Conservation (phyloP, 192 early-diverging fungal species). For the Podila epigama region DNA sequence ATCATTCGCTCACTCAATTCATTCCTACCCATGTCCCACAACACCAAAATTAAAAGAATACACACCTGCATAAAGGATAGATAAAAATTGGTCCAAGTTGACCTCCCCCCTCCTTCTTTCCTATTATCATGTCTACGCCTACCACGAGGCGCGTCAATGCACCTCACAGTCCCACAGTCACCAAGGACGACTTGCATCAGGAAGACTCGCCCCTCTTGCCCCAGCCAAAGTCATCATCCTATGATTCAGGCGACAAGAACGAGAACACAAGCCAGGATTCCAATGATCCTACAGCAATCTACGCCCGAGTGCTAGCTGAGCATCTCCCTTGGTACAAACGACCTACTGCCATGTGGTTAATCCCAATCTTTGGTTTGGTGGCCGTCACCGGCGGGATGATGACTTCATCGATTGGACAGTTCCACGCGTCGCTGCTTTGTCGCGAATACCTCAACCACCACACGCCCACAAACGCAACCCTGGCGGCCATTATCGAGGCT, state of each 20-base stretch:
- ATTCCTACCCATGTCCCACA: too few species aligned
- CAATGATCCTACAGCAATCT: constrained; percentile 16
- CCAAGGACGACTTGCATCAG: neutral
- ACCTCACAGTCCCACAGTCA: neutral
- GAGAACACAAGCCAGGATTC: too few species aligned
- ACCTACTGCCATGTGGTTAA: constrained; percentile 24
- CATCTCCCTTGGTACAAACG: constrained; percentile 40
- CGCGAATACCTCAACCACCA: constrained; percentile 30
- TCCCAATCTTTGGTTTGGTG: constrained; percentile 10
- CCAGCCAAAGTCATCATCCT: neutral
- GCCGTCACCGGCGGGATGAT: constrained; percentile 32
- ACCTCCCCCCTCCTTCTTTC: too few species aligned
- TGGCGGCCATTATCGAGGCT: neutral
- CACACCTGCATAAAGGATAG: too few species aligned
- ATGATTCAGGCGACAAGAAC: neutral
- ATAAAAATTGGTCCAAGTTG: too few species aligned
- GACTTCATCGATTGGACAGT: constrained; percentile 19
- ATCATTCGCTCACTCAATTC: too few species aligned
- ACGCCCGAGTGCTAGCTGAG: constrained; percentile 19
- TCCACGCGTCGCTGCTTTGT: constrained; percentile 16
- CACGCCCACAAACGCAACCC: constrained; percentile 15
- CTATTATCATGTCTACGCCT: too few species aligned
- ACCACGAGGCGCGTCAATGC: constrained; percentile 5
- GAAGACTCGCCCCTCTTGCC: constrained; percentile 3
- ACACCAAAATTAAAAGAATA: too few species aligned